Percentiles rank a stretch among this genome's conserved stretches.
These are phyloP conservation scores for Mortierella sp. DNA, from an alignment of 371 early-diverging fungal species.

Conservation along the genomic window DNA sequence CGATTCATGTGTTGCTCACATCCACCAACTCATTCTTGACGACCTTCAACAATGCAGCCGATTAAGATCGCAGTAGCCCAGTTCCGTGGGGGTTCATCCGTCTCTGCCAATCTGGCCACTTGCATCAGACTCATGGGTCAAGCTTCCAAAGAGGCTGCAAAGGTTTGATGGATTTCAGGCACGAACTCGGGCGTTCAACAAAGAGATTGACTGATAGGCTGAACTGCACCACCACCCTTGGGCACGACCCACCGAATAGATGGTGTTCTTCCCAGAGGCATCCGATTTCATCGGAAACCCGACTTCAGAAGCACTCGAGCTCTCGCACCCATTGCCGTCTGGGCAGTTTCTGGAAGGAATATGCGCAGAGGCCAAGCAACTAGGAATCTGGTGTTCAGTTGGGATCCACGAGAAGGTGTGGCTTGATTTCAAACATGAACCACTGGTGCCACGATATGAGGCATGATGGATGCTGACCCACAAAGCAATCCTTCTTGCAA, in stretches of 20 bases:
- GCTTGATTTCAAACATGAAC: background rate
- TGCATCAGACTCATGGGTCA: conserved; percentile 65
- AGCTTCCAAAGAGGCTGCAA: conserved; percentile 70
- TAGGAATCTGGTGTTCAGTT: conserved; percentile 78
- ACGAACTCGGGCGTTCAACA: background rate
- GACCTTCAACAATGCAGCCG: conserved; percentile 20
- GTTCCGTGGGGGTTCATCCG: conserved; percentile 69
- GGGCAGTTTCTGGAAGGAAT: conserved; percentile 69
- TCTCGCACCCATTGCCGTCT: conserved; percentile 59
- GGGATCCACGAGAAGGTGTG: conserved; percentile 79
- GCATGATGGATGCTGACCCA: no score
- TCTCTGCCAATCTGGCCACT: conserved; percentile 60
- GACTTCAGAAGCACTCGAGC: conserved; percentile 57
- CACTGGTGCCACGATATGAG: no score
- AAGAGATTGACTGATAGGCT: no score
- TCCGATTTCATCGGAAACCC: conserved; percentile 81
- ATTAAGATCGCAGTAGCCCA: conserved; percentile 66
- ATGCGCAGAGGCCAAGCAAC: conserved; percentile 62
- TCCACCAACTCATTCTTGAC: no score
- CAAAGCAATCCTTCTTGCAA: no score
- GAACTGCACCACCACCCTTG: no score
- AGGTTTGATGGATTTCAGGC: conserved; percentile 45
- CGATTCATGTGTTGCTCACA: no score
- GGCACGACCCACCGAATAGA: conserved; percentile 50
- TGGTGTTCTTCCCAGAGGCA: conserved; percentile 87